These are phyloP conservation scores for Sphagnum contortum DNA, from an alignment of 225 moss, liverwort and hornwort species.

Conservation along the genomic window DNA sequence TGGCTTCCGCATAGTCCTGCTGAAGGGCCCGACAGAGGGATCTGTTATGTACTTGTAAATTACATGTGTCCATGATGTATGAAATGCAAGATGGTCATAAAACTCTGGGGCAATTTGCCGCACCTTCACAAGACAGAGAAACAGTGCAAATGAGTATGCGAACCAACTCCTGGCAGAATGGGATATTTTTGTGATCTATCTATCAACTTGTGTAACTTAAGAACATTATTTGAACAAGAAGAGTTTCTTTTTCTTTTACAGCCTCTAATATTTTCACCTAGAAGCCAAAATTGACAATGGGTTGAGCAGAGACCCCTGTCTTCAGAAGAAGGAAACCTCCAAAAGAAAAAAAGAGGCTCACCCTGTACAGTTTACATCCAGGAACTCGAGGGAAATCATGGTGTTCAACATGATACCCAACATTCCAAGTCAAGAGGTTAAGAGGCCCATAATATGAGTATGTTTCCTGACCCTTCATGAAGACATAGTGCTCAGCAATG, in stretches of 20 bases:
- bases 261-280: too few relatives aligned
- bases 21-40: conserved; percentile 80
- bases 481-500: conserved; percentile 88
- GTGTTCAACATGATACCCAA: conserved; percentile 97
- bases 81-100: conserved; percentile 63
- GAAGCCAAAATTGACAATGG: too few relatives aligned
- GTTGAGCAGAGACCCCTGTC: too few relatives aligned
- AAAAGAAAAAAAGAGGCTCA: too few relatives aligned
- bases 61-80: conserved; percentile 83
- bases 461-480: conserved; percentile 83
- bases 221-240: too few relatives aligned
- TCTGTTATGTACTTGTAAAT: conserved; percentile 87
- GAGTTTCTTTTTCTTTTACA: too few relatives aligned
- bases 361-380: conserved; percentile 6
- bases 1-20: conserved; percentile 75
- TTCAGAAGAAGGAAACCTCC: too few relatives aligned
- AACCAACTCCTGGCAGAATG: too few relatives aligned
- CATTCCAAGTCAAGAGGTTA: conserved; percentile 84
- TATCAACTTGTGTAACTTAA: too few relatives aligned
- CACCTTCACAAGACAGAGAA: conserved; percentile 24
- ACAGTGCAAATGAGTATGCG: too few relatives aligned
- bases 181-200: too few relatives aligned
- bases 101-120: conserved; percentile 87
- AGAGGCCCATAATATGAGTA: conserved; percentile 95
- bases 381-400: conserved; percentile 97